Percentiles rank a stretch among this genome's conserved stretches.
These are phyloP conservation scores for Leccinellum luteum DNA, from an alignment of 768 basidiomycete genomes.

Conservation along the genomic window DNA sequence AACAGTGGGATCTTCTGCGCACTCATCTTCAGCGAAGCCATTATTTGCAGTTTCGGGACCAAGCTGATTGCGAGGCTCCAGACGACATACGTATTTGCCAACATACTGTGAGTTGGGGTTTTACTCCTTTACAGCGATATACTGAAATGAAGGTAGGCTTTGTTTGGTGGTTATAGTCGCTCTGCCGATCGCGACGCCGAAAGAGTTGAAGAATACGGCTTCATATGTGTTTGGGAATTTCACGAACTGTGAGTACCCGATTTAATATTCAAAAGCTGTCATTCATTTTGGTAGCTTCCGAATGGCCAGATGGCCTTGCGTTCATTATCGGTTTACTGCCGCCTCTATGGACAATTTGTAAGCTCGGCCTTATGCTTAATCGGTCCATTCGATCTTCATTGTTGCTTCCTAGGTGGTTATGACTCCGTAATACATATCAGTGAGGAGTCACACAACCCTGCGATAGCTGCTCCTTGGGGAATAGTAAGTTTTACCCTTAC, in stretches of 20 bases:
- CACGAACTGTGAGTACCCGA: conserved; percentile 45
- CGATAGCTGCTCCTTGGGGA: conserved; percentile 52
- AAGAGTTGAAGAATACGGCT: conserved; percentile 55
- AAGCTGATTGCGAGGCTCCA: conserved; percentile 63
- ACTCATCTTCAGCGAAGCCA: conserved; percentile 57
- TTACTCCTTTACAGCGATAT: neutral
- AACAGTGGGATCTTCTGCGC: conserved; percentile 61
- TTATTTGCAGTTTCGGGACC: conserved; percentile 65
- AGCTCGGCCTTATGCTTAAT: conserved; percentile 1
- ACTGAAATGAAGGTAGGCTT: conserved; percentile 3
- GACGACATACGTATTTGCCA: conserved; percentile 42
- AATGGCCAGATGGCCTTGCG: conserved; percentile 44
- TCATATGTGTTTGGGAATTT: conserved; percentile 61
- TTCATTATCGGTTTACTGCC: conserved; percentile 48
- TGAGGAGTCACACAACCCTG: conserved; percentile 53
- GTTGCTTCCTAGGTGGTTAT: conserved; percentile 32
- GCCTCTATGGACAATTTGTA: conserved; percentile 46
- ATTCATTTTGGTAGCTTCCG: conserved; percentile 26
- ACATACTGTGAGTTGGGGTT: conserved; percentile 32
- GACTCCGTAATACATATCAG: conserved; percentile 51
- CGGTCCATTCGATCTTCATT: neutral
- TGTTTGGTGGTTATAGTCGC: conserved; percentile 44
- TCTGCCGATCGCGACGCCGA: conserved; percentile 59
- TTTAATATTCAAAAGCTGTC: neutral
- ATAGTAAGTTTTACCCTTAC: conserved; percentile 36